These are phyloP conservation scores for Mesostigma viride DNA, from an alignment of 139 green algal genomes.

Conservation along the genomic window DNA sequence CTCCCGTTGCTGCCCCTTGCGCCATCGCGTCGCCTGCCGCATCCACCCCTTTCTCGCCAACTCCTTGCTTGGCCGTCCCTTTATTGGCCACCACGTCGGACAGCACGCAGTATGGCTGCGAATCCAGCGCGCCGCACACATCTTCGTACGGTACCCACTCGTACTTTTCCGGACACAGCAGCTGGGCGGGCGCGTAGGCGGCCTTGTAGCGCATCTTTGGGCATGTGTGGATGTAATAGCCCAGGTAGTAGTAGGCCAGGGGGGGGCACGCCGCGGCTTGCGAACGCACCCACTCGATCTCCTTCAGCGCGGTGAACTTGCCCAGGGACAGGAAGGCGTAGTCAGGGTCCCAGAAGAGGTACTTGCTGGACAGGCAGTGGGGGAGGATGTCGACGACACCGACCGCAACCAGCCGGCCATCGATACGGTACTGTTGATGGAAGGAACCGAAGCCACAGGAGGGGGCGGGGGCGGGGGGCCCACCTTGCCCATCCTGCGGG, in stretches of 20 bases:
- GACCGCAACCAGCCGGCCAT: conserved; percentile 74
- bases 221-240: conserved; percentile 91
- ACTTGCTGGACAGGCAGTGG: conserved; percentile 43
- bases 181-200: conserved; percentile 70
- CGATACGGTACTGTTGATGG: conserved; percentile 91
- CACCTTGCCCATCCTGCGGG: no score
- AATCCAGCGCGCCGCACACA: background rate
- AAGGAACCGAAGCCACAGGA: conserved; percentile 69
- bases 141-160: conserved; percentile 42
- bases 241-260: conserved; percentile 84
- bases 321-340: conserved; percentile 57
- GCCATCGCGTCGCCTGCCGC: no score
- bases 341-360: conserved; percentile 90
- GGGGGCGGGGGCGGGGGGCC: background rate
- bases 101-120: background rate
- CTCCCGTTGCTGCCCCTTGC: no score
- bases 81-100: background rate
- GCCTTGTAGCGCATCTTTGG: conserved; percentile 82
- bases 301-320: conserved; percentile 46
- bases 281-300: conserved; percentile 70
- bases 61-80: no score
- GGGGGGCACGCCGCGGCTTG: conserved; percentile 13
- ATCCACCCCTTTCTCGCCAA: no score
- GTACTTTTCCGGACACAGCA: conserved; percentile 67
- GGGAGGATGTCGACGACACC: conserved; percentile 85